Conservation (phyloP, 306 rosid genomes). For the Prunus mongolica region DNA sequence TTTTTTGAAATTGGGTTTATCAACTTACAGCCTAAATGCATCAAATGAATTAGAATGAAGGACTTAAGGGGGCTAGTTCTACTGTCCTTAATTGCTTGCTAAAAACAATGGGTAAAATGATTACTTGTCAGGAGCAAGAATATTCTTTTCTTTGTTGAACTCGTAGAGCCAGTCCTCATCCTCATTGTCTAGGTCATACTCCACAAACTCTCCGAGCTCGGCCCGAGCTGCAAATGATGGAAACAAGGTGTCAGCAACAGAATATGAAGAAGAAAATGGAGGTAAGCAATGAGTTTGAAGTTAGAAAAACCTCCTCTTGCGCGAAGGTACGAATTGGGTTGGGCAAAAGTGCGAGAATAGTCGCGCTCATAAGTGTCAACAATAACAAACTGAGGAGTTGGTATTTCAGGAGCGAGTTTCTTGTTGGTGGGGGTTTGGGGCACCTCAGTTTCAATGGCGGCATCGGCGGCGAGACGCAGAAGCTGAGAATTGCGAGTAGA, state of each 20-base stretch:
- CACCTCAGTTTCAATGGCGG: constrained; percentile 13
- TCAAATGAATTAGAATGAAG: not conserved
- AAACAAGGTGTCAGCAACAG: not conserved
- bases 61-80: not conserved
- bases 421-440: constrained; percentile 22
- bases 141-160: constrained; percentile 56
- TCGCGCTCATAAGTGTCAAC: constrained; percentile 95
- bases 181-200: constrained; percentile 91
- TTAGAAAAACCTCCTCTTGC: constrained; percentile 76
- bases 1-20: not conserved
- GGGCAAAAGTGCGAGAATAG: constrained; percentile 76
- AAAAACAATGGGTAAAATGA: not conserved
- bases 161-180: constrained; percentile 93
- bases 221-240: constrained; percentile 60
- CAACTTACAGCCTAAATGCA: not conserved
- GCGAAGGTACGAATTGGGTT: constrained; percentile 84
- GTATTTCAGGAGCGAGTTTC: constrained; percentile 71
- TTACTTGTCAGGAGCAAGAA: constrained; percentile 68
- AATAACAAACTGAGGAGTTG: constrained; percentile 82
- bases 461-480: constrained; percentile 30
- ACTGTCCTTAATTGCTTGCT: not conserved
- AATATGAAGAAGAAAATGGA: not conserved
- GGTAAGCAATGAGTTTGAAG: not conserved
- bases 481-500: constrained; percentile 48
- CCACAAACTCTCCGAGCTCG: constrained; percentile 95